Conservation (phyloP, 805 yeast genomes). For the Spathaspora boniae region DNA sequence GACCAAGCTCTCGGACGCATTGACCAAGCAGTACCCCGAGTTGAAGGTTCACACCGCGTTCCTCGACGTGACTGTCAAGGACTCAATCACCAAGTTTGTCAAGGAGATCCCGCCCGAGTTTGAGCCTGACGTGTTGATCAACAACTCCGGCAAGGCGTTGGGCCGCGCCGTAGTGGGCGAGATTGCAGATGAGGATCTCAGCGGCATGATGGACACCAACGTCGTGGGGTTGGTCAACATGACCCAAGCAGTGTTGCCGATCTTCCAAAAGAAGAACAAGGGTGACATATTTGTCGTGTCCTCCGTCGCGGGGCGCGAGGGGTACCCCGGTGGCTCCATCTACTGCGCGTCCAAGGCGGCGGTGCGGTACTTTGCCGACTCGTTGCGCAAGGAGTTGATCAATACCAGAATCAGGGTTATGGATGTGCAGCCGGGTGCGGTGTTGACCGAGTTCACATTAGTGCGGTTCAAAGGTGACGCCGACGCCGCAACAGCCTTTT, state of each 20-base stretch:
- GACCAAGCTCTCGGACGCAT: constrained; percentile 20
- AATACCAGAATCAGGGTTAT: constrained; percentile 33
- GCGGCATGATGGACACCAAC: constrained; percentile 37
- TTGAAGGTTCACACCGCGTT: constrained; percentile 27
- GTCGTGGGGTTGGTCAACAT: constrained; percentile 33
- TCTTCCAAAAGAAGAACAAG: constrained; percentile 30
- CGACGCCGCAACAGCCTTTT: constrained; percentile 28
- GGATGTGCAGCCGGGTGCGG: constrained; percentile 42
- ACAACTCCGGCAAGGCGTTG: constrained; percentile 40
- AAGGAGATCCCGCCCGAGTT: constrained; percentile 29
- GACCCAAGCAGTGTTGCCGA: constrained; percentile 37
- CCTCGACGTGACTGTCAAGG: constrained; percentile 29
- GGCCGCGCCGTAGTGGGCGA: constrained; percentile 32
- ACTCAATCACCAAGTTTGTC: constrained; percentile 27
- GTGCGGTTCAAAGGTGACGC: constrained; percentile 34
- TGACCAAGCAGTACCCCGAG: constrained; percentile 20
- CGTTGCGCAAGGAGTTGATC: constrained; percentile 36
- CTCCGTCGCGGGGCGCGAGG: constrained; percentile 36
- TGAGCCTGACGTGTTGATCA: constrained; percentile 35
- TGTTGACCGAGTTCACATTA: constrained; percentile 35
- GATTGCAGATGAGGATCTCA: constrained; percentile 25
- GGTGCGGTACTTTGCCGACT: constrained; percentile 28
- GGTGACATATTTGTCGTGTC: constrained; percentile 39
- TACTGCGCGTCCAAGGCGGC: constrained; percentile 40
- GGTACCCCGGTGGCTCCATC: constrained; percentile 36